These are phyloP conservation scores for Jaapia argillacea DNA, from an alignment of 768 basidiomycete species.

Conservation along the genomic window DNA sequence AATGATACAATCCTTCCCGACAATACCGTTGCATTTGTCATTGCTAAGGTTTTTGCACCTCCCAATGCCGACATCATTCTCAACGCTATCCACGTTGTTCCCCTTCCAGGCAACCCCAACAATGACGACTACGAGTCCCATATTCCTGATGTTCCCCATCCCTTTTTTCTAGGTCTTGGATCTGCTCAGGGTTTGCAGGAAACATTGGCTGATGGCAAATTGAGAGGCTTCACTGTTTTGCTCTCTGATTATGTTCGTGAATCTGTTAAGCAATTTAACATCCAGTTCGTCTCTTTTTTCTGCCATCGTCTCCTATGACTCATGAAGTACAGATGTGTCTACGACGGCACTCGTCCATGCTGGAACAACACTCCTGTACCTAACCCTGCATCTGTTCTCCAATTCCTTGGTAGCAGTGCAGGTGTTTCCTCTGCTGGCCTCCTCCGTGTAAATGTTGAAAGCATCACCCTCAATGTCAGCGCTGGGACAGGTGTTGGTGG, in stretches of 20 bases:
- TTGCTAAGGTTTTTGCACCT: conserved; percentile 2
- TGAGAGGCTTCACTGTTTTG: background rate
- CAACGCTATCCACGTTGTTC: conserved; percentile 1
- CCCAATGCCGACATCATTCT: conserved; percentile 2
- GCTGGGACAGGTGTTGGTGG: background rate
- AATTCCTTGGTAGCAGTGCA: background rate
- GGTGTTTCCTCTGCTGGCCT: background rate
- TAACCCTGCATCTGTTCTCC: background rate
- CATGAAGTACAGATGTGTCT: background rate
- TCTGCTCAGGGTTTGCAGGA: background rate
- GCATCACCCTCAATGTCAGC: background rate
- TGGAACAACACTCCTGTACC: background rate
- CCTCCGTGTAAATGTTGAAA: background rate
- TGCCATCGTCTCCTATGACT: background rate
- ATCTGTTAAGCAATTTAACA: background rate
- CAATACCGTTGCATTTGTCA: conserved; percentile 4
- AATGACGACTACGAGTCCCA: conserved; percentile 2
- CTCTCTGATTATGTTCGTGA: background rate
- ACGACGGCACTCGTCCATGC: background rate
- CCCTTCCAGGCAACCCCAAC: conserved; percentile 4
- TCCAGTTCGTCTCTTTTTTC: background rate
- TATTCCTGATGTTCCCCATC: conserved; percentile 2
- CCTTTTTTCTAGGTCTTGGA: conserved; percentile 2
- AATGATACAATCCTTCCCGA: conserved; percentile 2
- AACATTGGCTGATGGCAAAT: background rate